A percentile compares a stretch with the other conserved stretches of the same genome.
Evolutionary conservation across 257 asterid genomes (phyloP).

Genomic region (Cinchona pubescens): DNA sequence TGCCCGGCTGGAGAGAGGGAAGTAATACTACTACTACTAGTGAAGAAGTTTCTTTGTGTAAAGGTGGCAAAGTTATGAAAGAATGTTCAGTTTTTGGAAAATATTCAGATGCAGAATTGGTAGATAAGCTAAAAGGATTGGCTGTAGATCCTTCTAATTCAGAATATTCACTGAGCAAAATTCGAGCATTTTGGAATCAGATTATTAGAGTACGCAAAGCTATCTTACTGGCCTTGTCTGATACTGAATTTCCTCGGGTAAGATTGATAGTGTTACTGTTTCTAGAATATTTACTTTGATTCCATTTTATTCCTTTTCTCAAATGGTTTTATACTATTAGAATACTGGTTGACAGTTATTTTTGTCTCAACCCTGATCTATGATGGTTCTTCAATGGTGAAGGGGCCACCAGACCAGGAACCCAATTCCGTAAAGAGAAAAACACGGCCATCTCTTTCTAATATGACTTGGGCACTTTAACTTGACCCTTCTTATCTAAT

Average conservation of each 20-base stretch:
- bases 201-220: conserved; percentile 49
- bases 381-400: background rate
- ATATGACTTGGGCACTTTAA: background rate
- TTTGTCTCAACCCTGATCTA: background rate
- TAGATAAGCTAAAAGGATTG: conserved; percentile 49
- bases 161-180: conserved; percentile 29
- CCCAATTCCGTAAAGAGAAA: background rate
- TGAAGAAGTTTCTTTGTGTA: conserved; percentile 21
- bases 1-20: conserved; percentile 26
- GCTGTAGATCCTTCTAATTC: conserved; percentile 60
- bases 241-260: conserved; percentile 62
- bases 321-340: background rate
- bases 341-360: background rate
- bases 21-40: conserved; percentile 19
- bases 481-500: background rate
- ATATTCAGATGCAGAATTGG: conserved; percentile 51
- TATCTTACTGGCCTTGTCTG: conserved; percentile 43
- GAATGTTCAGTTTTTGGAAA: conserved; percentile 49
- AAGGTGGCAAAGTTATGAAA: conserved; percentile 23
- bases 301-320: background rate
- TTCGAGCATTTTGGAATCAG: conserved; percentile 52
- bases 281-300: background rate
- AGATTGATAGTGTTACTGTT: conserved; percentile 10
- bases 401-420: conserved; percentile 6
- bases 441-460: background rate